Evolutionary conservation across 306 rosid species (phyloP).

Genomic region (Citrullus colocynthis): DNA sequence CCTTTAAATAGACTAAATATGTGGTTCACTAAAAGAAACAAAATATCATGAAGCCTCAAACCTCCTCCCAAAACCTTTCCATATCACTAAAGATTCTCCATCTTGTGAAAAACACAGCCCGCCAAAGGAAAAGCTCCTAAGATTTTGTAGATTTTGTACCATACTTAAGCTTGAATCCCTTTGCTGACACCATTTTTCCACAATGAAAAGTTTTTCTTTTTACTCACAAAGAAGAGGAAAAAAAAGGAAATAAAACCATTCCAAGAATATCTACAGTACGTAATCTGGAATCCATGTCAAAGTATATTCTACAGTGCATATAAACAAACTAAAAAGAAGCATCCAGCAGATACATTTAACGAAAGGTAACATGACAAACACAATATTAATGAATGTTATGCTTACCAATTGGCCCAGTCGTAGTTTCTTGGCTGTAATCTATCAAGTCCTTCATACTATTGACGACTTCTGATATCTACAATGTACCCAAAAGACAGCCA

Average conservation of each 20-base stretch:
- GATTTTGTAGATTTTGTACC: background rate
- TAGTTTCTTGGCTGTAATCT: constrained; percentile 83
- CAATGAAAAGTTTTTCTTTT: background rate
- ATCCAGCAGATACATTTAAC: background rate
- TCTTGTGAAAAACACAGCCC: background rate
- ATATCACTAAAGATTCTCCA: background rate
- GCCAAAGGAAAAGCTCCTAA: background rate
- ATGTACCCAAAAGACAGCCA: background rate
- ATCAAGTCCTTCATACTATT: constrained; percentile 98
- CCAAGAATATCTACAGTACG: background rate
- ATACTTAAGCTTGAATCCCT: background rate
- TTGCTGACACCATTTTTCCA: background rate
- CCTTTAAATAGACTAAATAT: background rate
- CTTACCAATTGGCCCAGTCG: constrained; percentile 93
- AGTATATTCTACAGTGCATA: background rate
- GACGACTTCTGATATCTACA: constrained; percentile 95
- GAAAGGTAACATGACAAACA: background rate
- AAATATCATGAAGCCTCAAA: background rate
- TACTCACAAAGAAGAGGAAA: background rate
- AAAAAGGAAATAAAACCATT: background rate
- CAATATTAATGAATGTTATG: constrained; percentile 3
- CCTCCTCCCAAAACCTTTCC: background rate
- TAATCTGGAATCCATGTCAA: background rate
- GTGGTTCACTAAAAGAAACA: background rate
- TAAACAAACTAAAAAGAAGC: background rate